Conservation (phyloP, 1,284 basidiomycete species). For the Sanghuangporus sanghuang region DNA sequence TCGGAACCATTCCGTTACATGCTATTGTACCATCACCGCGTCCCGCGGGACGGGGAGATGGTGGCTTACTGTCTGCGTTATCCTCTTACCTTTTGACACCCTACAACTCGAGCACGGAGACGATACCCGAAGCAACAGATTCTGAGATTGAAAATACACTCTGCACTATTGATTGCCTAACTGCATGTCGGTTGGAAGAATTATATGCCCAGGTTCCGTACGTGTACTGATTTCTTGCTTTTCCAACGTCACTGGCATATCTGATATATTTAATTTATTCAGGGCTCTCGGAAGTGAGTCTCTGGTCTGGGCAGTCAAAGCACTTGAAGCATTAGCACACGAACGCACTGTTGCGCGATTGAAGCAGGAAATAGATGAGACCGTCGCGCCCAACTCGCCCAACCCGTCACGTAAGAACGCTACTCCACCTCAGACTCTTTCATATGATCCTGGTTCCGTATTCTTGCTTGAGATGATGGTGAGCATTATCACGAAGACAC, state of each 20-base stretch:
- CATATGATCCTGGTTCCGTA: slow-evolving; percentile 92
- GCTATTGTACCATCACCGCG: slow-evolving; percentile 69
- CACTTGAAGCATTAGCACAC: slow-evolving; percentile 88
- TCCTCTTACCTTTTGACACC: slow-evolving; percentile 98
- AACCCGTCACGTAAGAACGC: slow-evolving; percentile 29
- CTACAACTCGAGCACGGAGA: slow-evolving; percentile 70
- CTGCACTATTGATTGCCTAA: slow-evolving; percentile 93
- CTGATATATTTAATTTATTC: background rate
- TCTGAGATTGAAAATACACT: slow-evolving; percentile 92
- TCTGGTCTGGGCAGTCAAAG: slow-evolving; percentile 76
- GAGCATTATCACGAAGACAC: slow-evolving; percentile 75
- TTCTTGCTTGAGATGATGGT: slow-evolving; percentile 95
- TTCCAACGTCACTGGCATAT: slow-evolving; percentile 18
- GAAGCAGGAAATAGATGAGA: slow-evolving; percentile 63
- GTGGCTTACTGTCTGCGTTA: slow-evolving; percentile 88
- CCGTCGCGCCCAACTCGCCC: slow-evolving; percentile 28
- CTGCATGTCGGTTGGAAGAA: slow-evolving; percentile 90
- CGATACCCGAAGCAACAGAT: slow-evolving; percentile 79
- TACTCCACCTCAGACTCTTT: slow-evolving; percentile 46
- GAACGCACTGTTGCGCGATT: slow-evolving; percentile 74
- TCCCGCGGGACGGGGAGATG: slow-evolving; percentile 67
- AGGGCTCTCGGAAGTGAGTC: slow-evolving; percentile 73
- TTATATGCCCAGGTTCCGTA: slow-evolving; percentile 90
- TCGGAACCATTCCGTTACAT: slow-evolving; percentile 86
- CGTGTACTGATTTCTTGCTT: slow-evolving; percentile 28